Base-by-base conservation (phyloP, 768 basidiomycete species). In the Lepiota subincarnata region DNA sequence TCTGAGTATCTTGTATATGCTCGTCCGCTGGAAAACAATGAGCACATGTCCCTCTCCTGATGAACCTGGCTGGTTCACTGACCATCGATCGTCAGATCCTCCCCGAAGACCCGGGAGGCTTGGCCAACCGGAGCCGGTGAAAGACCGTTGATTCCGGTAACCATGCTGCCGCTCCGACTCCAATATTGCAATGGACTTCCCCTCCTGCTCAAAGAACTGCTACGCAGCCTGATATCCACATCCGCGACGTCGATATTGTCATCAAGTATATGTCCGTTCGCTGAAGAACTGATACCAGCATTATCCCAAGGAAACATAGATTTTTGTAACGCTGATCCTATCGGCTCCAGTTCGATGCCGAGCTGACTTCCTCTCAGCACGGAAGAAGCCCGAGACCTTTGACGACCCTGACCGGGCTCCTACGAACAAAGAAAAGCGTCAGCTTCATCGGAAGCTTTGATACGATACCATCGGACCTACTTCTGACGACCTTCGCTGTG, bases 361-460 rank as follows among this genome's bases (percentile, higher is more conserved):
- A 86, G 68, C 53, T 81, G 69, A 45, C 74, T 62, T 20, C 60
- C 78, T 35, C 76, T 80, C 20, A 79, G 55, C 7, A 74, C 61
- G 38, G 81, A 83, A 12, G 74, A 74, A 11, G 80, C 77, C 16
- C 79, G 77, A 41, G 89, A 88, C 31, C 70, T 71, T n/a, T 74
- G 81, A 58, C 90, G 88, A n/a, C 77, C 88, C 83, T 89, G 87
- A 26, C 87, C 90, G 43, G 89, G 89, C 70, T 91, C 89, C 90
- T 90, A 60, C n/a, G 56, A 10, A 22, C 6, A 16, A 19, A 11
- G 16, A 20, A 18, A 49, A 12, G 45, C 31, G 22, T 34, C 44
- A n/a, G 10, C 19, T 11, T 10, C 48, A 38, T 35, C 35, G 6
- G 44, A n/a, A 14, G 31, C 12, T 26, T 16, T 20, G 20, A 20